A percentile compares a stretch with the other conserved stretches of the same genome.
These are phyloP conservation scores for Yamadazyma laniorum DNA, from an alignment of 805 yeast species.

Conservation along the genomic window DNA sequence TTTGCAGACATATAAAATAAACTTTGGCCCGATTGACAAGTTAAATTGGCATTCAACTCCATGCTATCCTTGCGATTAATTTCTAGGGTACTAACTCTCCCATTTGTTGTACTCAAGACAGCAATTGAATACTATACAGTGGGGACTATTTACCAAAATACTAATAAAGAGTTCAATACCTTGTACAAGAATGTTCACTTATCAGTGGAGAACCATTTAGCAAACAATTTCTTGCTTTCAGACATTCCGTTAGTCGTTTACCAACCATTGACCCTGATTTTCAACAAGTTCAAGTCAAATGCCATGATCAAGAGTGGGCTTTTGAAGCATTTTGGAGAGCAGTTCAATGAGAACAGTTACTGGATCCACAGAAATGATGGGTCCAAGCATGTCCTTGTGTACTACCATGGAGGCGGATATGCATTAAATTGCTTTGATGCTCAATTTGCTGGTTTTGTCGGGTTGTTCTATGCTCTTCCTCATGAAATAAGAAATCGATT, in stretches of 20 bases:
- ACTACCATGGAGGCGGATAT: conserved; percentile 41
- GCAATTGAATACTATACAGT: conserved; percentile 27
- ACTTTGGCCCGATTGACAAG: too few relatives aligned
- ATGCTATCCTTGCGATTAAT: conserved; percentile 16
- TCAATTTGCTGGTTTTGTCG: conserved; percentile 30
- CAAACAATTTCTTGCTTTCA: conserved; percentile 19
- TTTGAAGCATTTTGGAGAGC: conserved; percentile 16
- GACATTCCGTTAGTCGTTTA: conserved; percentile 23
- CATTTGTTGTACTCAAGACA: conserved; percentile 20
- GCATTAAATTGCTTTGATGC: conserved; percentile 23
- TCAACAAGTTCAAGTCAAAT: conserved; percentile 12
- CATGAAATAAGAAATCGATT: conserved; percentile 15
- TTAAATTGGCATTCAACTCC: neutral
- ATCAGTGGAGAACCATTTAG: conserved; percentile 25
- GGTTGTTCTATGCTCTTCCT: conserved; percentile 28
- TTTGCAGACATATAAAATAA: too few relatives aligned
- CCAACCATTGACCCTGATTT: conserved; percentile 19
- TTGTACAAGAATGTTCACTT: conserved; percentile 29
- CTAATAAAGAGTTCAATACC: conserved; percentile 26
- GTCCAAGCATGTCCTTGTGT: conserved; percentile 21
- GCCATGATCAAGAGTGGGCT: conserved; percentile 12
- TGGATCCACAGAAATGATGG: conserved; percentile 35
- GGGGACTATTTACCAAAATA: conserved; percentile 30
- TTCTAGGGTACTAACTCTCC: conserved; percentile 22
- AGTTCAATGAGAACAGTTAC: conserved; percentile 25